Percentiles rank a stretch among this genome's conserved stretches.
phyloP scores from a whole-genome alignment of 2,329 filamentous ascomycete genomes.

The Tothia fuscella region DNA sequence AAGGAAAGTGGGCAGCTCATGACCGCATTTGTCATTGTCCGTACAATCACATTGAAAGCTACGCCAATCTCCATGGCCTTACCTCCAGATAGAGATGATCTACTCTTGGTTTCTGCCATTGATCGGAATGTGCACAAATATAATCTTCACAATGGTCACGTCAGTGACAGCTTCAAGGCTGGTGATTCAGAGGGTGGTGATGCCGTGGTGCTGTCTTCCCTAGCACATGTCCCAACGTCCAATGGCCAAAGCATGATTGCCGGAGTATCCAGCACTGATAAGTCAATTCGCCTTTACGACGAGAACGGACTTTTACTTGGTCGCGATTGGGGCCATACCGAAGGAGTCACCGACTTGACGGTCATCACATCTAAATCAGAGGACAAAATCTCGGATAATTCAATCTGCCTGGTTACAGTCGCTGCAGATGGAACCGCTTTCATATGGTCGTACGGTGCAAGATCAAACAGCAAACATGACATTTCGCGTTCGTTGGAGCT shows the following conservation, averaged over 20 bases:
- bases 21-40: slow-evolving; percentile 64
- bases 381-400: slow-evolving; percentile 26
- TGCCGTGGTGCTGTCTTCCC: slow-evolving; percentile 68
- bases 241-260: slow-evolving; percentile 54
- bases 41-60: slow-evolving; percentile 70
- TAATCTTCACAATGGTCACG: slow-evolving; percentile 54
- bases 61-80: slow-evolving; percentile 77
- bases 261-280: slow-evolving; percentile 89
- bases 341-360: slow-evolving; percentile 77
- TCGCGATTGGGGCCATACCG: slow-evolving; percentile 89
- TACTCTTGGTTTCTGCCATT: slow-evolving; percentile 47
- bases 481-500: slow-evolving; percentile 26
- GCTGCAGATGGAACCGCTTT: slow-evolving; percentile 40
- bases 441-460: slow-evolving; percentile 29
- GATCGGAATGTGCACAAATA: slow-evolving; percentile 50
- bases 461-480: slow-evolving; percentile 20
- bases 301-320: slow-evolving; percentile 67
- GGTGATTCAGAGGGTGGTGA: slow-evolving; percentile 70
- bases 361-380: slow-evolving; percentile 37
- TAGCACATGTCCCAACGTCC: slow-evolving; percentile 49
- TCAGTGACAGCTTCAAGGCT: slow-evolving; percentile 66
- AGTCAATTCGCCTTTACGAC: slow-evolving; percentile 86
- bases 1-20: slow-evolving; percentile 46
- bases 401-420: slow-evolving; percentile 30
- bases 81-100: slow-evolving; percentile 46